A percentile compares a stretch with the other conserved stretches of the same genome.
phyloP scores from a whole-genome alignment of 1,139 yeast species.

The Debaryomyces udenii region DNA sequence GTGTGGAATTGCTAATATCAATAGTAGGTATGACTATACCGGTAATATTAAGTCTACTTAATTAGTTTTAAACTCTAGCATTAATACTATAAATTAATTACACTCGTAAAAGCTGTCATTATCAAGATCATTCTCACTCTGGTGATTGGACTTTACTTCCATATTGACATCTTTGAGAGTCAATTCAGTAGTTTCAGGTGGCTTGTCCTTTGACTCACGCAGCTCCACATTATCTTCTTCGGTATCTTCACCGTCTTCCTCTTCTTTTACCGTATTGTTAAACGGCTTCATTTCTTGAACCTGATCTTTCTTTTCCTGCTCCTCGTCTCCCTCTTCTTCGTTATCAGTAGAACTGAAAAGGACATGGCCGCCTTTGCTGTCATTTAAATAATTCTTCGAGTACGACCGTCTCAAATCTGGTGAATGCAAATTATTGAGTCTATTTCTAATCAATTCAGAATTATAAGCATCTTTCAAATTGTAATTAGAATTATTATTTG shows the following conservation, averaged over 20 bases:
- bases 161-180: too few relatives aligned
- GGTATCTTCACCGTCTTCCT: slow-evolving; percentile 3
- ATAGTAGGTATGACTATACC: slow-evolving; percentile 22
- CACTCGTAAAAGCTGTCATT: slow-evolving; percentile 14
- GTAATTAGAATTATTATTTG: slow-evolving; percentile 22
- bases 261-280: slow-evolving; percentile 2
- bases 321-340: slow-evolving; percentile 9
- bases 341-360: slow-evolving; percentile 7
- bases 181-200: background rate
- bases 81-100: background rate
- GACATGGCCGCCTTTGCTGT: slow-evolving; percentile 5
- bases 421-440: slow-evolving; percentile 15
- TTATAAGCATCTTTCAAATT: slow-evolving; percentile 21
- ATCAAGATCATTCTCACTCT: slow-evolving; percentile 5
- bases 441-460: slow-evolving; percentile 15
- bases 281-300: background rate
- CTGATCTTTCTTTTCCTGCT: slow-evolving; percentile 1
- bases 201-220: too few relatives aligned
- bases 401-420: slow-evolving; percentile 22
- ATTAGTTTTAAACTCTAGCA: slow-evolving; percentile 12
- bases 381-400: slow-evolving; percentile 12
- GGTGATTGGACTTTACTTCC: background rate
- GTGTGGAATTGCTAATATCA: slow-evolving; percentile 15
- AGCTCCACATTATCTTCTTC: background rate
- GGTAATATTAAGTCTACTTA: slow-evolving; percentile 17